Conservation (phyloP, 2,329 filamentous ascomycete genomes). For the Penicillium sp. region DNA sequence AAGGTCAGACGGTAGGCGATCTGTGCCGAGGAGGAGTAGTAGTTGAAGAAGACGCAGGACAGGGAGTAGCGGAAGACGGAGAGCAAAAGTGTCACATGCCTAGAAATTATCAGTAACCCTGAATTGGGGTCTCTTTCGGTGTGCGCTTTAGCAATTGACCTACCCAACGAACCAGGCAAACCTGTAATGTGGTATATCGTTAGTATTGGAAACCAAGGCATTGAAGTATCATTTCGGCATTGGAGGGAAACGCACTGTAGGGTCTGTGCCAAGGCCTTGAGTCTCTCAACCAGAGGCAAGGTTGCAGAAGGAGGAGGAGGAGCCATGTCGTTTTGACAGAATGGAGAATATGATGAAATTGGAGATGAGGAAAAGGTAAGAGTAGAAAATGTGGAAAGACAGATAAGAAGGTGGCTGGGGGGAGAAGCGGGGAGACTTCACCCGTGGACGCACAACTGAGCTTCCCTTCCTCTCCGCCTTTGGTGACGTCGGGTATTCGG, state of each 20-base stretch:
- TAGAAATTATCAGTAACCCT: conserved; percentile 41
- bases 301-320: conserved; percentile 65
- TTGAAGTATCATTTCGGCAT: conserved; percentile 11
- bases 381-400: conserved; percentile 3
- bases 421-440: conserved; percentile 6
- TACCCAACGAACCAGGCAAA: conserved; percentile 80
- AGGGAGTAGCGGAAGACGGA: conserved; percentile 78
- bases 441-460: conserved; percentile 1
- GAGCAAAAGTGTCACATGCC: conserved; percentile 82
- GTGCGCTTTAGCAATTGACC: conserved; percentile 31
- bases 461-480: conserved; percentile 17
- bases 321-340: conserved; percentile 54
- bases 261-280: conserved; percentile 78
- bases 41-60: conserved; percentile 88
- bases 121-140: background rate
- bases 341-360: conserved; percentile 5
- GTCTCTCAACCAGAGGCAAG: conserved; percentile 69
- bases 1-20: conserved; percentile 91
- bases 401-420: conserved; percentile 8
- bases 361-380: conserved; percentile 4
- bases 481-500: conserved; percentile 18
- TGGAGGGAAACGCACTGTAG: conserved; percentile 68
- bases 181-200: conserved; percentile 24
- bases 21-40: conserved; percentile 69
- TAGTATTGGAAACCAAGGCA: conserved; percentile 15